phyloP scores from a whole-genome alignment of 2,329 filamentous ascomycete genomes.

The Clarireedia hainanense region DNA sequence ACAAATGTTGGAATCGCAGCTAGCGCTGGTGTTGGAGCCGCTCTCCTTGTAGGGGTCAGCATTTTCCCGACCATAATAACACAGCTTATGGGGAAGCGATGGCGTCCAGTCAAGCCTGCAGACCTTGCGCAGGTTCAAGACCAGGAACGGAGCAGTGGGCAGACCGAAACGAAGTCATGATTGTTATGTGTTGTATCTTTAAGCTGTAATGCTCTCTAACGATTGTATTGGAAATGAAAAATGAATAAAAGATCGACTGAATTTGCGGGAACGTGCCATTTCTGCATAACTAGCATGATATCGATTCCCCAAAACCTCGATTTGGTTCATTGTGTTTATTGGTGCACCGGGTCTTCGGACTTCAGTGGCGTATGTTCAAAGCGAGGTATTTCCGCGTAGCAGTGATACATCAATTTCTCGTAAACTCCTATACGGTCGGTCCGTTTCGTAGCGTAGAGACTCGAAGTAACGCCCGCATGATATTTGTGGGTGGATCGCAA shows the following conservation, averaged over 20 bases:
- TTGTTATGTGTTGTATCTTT: background rate
- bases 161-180: background rate
- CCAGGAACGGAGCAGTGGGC: background rate
- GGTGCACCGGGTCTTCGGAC: too few relatives aligned
- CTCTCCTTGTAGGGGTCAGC: constrained; percentile 30
- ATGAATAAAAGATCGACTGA: background rate
- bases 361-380: too few relatives aligned
- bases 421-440: too few relatives aligned
- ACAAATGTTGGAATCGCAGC: constrained; percentile 27
- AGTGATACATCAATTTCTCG: too few relatives aligned
- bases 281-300: too few relatives aligned
- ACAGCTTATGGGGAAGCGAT: constrained; percentile 21
- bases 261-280: too few relatives aligned
- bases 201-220: background rate
- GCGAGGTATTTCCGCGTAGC: too few relatives aligned
- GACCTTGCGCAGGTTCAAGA: background rate
- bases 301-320: too few relatives aligned
- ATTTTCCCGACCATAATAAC: constrained; percentile 28
- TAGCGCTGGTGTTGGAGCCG: constrained; percentile 31
- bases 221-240: background rate
- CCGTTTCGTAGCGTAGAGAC: too few relatives aligned
- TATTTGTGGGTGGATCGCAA: too few relatives aligned
- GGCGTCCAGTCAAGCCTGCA: background rate
- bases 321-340: too few relatives aligned
- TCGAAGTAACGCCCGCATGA: too few relatives aligned